Percentiles rank a stretch among this genome's conserved stretches.
Conservation (phyloP, 768 basidiomycete species). For the Phaffia tasmanica region DNA sequence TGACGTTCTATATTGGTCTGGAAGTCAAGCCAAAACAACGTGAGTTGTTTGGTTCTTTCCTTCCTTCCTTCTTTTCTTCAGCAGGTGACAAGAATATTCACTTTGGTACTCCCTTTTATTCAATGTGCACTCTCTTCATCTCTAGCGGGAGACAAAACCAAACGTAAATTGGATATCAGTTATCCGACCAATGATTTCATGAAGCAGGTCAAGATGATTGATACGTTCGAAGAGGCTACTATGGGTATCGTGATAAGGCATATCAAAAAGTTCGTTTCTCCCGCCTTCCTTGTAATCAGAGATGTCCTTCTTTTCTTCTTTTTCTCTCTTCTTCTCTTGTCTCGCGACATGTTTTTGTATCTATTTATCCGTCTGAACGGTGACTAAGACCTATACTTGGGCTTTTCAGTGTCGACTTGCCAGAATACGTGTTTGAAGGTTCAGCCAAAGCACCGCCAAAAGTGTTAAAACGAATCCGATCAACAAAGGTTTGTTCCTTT, state of each 20-base stretch:
- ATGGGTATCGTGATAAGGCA: constrained; percentile 94
- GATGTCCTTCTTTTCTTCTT: background rate
- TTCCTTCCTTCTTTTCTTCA: background rate
- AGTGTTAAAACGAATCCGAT: constrained; percentile 24
- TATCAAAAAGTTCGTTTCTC: constrained; percentile 61
- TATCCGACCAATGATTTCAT: constrained; percentile 94
- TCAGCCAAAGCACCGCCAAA: constrained; percentile 14
- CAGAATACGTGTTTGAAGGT: constrained; percentile 25
- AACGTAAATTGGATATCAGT: constrained; percentile 83
- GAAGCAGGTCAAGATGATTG: constrained; percentile 89
- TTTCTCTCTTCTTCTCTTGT: background rate
- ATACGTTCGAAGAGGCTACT: constrained; percentile 74
- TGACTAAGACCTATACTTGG: too few species aligned
- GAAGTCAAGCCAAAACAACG: constrained; percentile 81
- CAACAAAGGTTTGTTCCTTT: constrained; percentile 14
- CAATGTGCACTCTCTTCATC: background rate
- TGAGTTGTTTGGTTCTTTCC: constrained; percentile 40
- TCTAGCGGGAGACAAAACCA: constrained; percentile 62
- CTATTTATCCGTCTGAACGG: too few species aligned
- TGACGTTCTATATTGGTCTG: constrained; percentile 95
- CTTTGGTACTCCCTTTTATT: constrained; percentile 1
- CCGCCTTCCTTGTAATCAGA: too few species aligned
- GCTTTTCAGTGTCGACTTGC: constrained; percentile 14
- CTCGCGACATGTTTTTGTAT: background rate
- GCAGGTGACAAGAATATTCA: background rate